phyloP scores from a whole-genome alignment of 2,329 filamentous ascomycete species.

The Colletotrichum lupini region DNA sequence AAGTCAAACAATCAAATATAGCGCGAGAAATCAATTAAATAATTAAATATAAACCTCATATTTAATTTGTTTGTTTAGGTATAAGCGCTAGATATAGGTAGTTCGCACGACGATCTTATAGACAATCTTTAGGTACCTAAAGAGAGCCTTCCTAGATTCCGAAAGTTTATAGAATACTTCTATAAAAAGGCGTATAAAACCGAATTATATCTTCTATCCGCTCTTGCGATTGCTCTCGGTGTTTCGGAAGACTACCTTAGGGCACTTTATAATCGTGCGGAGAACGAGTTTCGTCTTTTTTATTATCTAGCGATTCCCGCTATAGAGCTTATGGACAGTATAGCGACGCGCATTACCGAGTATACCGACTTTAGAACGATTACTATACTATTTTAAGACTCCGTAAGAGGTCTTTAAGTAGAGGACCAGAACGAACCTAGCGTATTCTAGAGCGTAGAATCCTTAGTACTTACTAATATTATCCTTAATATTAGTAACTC shows the following conservation, averaged over 20 bases:
- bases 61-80: no score
- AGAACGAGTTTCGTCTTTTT: conserved; percentile 36
- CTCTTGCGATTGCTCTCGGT: conserved; percentile 46
- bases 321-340: conserved; percentile 47
- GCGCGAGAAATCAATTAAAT: no score
- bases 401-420: conserved; percentile 42
- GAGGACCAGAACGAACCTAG: conserved; percentile 42
- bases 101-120: conserved; percentile 6
- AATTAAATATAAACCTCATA: no score
- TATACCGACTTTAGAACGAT: conserved; percentile 48
- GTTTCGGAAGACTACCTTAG: conserved; percentile 39
- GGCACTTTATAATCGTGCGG: conserved; percentile 22
- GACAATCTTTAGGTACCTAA: conserved; percentile 53
- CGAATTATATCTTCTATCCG: conserved; percentile 43
- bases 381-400: conserved; percentile 46
- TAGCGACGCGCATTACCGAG: conserved; percentile 41
- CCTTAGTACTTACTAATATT: conserved; percentile 42
- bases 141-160: conserved; percentile 49
- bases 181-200: conserved; percentile 45
- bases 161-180: conserved; percentile 42
- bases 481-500: conserved; percentile 54
- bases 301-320: conserved; percentile 45
- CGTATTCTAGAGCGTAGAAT: conserved; percentile 40
- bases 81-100: no score
- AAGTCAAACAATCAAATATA: no score